Conservation (phyloP, 441 rosid species). For the Pelargonium cotyledonis region DNA sequence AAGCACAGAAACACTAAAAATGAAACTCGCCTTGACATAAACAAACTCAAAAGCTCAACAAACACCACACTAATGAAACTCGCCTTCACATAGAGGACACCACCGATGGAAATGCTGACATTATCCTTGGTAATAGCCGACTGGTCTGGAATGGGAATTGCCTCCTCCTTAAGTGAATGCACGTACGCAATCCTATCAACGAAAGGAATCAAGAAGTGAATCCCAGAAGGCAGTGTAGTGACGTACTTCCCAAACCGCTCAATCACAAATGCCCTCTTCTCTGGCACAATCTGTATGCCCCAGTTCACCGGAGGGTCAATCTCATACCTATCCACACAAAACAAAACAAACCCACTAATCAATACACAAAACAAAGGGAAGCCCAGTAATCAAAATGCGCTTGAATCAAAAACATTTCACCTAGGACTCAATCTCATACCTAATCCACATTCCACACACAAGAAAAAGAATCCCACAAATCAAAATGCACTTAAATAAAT, state of each 20-base stretch:
- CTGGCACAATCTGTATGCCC: slow-evolving; percentile 84
- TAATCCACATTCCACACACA: too few species aligned
- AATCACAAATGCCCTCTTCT: slow-evolving; percentile 76
- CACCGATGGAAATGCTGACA: slow-evolving; percentile 82
- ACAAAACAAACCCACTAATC: neutral
- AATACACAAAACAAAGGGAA: neutral
- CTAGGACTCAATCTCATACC: too few species aligned
- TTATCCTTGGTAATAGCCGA: slow-evolving; percentile 89
- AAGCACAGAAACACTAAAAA: neutral
- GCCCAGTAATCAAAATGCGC: too few species aligned
- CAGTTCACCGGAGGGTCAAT: slow-evolving; percentile 58
- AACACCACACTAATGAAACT: neutral
- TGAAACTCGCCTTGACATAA: neutral
- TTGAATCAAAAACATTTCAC: too few species aligned
- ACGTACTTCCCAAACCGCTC: slow-evolving; percentile 85
- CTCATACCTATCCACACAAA: slow-evolving; percentile 37
- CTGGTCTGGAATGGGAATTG: slow-evolving; percentile 78
- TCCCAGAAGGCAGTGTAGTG: slow-evolving; percentile 73
- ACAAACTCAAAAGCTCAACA: too few species aligned
- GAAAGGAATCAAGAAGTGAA: slow-evolving; percentile 73
- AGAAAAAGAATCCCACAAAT: too few species aligned
- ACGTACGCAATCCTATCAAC: slow-evolving; percentile 92
- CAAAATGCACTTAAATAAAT: too few species aligned
- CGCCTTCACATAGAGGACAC: slow-evolving; percentile 86
- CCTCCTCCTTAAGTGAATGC: slow-evolving; percentile 94